These are phyloP conservation scores for Lasiosphaeria ovina DNA, from an alignment of 495 filamentous ascomycete species.

Conservation along the genomic window DNA sequence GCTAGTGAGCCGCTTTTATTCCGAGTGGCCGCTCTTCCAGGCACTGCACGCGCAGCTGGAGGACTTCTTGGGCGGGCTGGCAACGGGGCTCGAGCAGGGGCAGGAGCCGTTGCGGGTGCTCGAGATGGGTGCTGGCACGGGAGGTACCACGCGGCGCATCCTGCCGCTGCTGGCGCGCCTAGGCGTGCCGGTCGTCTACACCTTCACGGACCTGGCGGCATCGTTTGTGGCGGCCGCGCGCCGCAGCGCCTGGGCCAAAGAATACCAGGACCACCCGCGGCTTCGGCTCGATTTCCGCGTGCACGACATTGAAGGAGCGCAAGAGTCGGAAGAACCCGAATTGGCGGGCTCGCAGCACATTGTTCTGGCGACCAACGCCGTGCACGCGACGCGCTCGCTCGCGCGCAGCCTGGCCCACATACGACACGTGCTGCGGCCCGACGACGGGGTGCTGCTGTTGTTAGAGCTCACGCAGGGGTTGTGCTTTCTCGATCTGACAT, in stretches of 20 bases:
- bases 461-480: constrained; percentile 36
- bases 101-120: constrained; percentile 29
- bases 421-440: constrained; percentile 36
- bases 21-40: neutral
- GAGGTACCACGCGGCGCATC: constrained; percentile 39
- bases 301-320: constrained; percentile 51
- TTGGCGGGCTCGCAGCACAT: constrained; percentile 47
- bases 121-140: constrained; percentile 55
- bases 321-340: constrained; percentile 39
- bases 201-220: constrained; percentile 51
- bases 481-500: constrained; percentile 49
- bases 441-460: constrained; percentile 37
- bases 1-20: constrained; percentile 13
- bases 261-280: constrained; percentile 39
- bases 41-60: neutral
- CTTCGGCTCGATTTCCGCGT: constrained; percentile 38
- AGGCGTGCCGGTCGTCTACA: constrained; percentile 46
- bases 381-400: constrained; percentile 44
- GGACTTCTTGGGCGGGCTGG: neutral
- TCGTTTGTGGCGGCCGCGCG: constrained; percentile 50
- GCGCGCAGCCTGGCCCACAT: constrained; percentile 30
- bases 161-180: constrained; percentile 21
- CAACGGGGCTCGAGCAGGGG: neutral
- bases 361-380: constrained; percentile 50
- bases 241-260: neutral